Percentiles rank a stretch among this genome's conserved stretches.
These are phyloP conservation scores for Alternaria burnsii DNA, from an alignment of 2,329 filamentous ascomycete species.

Conservation along the genomic window DNA sequence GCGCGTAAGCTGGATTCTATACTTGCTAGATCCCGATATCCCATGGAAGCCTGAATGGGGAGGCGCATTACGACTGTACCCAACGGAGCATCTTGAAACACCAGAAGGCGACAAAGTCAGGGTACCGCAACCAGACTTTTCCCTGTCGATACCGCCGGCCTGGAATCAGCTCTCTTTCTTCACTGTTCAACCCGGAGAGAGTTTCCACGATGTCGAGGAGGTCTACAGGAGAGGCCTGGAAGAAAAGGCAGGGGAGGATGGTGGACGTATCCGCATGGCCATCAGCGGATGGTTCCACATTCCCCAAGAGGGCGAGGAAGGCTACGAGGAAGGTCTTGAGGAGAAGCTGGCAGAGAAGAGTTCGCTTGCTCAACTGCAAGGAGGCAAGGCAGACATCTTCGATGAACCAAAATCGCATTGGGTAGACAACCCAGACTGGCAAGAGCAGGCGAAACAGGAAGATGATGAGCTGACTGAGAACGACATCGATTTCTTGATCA, in stretches of 20 bases:
- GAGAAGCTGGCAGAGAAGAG: slow-evolving; percentile 89
- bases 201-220: slow-evolving; percentile 98
- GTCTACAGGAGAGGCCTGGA: slow-evolving; percentile 76
- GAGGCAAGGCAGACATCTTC: slow-evolving; percentile 82
- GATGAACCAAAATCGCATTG: slow-evolving; percentile 77
- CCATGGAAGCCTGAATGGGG: slow-evolving; percentile 94
- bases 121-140: slow-evolving; percentile 80
- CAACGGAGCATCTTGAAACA: slow-evolving; percentile 70
- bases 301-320: slow-evolving; percentile 91
- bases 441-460: slow-evolving; percentile 56
- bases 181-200: slow-evolving; percentile 96
- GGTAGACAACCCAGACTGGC: slow-evolving; percentile 52
- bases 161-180: slow-evolving; percentile 99
- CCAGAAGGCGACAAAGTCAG: slow-evolving; percentile 78
- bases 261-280: slow-evolving; percentile 88
- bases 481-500: slow-evolving; percentile 88
- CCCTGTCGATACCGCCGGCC: slow-evolving; percentile 86
- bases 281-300: slow-evolving; percentile 99
- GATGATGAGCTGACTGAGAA: slow-evolving; percentile 71
- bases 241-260: slow-evolving; percentile 71
- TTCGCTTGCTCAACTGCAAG: slow-evolving; percentile 90
- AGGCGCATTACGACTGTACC: slow-evolving; percentile 87
- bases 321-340: slow-evolving; percentile 86
- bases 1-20: slow-evolving; percentile 95
- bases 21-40: slow-evolving; percentile 89